Conservation (phyloP, 495 filamentous ascomycete genomes). For the Annulohypoxylon bovei region DNA sequence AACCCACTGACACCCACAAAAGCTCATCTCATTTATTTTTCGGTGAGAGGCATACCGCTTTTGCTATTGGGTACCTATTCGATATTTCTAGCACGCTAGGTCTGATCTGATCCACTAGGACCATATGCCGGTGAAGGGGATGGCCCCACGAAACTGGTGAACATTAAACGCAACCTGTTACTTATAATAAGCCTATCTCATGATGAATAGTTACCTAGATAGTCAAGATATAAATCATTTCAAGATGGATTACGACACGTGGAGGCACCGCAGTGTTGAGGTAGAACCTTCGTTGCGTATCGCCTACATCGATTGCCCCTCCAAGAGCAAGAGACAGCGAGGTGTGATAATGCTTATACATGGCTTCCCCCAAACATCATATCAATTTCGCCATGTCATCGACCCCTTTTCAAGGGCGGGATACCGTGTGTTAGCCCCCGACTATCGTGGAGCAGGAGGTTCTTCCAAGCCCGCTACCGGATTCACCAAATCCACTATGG, state of each 20-base stretch:
- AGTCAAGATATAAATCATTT: not conserved
- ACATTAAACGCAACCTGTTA: not conserved
- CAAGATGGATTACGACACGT: constrained; percentile 19
- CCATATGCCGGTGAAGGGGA: not conserved
- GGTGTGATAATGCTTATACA: constrained; percentile 46
- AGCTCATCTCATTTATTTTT: not conserved
- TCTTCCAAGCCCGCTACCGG: constrained; percentile 51
- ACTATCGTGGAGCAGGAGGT: constrained; percentile 59
- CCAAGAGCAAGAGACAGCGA: constrained; percentile 16
- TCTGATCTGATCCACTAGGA: not conserved
- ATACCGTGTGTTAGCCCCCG: constrained; percentile 55
- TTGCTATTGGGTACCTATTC: not conserved
- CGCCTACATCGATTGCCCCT: constrained; percentile 31
- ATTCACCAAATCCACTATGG: constrained; percentile 53
- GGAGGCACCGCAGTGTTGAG: constrained; percentile 23
- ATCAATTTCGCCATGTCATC: constrained; percentile 57
- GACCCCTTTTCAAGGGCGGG: constrained; percentile 48
- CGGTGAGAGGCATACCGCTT: not conserved
- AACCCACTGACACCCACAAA: not conserved
- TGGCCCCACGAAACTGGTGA: not conserved
- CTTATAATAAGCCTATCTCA: not conserved
- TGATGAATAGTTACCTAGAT: not conserved
- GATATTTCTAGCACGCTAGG: not conserved
- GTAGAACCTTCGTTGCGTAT: constrained; percentile 28
- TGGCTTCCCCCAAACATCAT: constrained; percentile 58